Evolutionary conservation across 352 stramenopile species (phyloP).

Genomic region (Phytophthora aleatoria): DNA sequence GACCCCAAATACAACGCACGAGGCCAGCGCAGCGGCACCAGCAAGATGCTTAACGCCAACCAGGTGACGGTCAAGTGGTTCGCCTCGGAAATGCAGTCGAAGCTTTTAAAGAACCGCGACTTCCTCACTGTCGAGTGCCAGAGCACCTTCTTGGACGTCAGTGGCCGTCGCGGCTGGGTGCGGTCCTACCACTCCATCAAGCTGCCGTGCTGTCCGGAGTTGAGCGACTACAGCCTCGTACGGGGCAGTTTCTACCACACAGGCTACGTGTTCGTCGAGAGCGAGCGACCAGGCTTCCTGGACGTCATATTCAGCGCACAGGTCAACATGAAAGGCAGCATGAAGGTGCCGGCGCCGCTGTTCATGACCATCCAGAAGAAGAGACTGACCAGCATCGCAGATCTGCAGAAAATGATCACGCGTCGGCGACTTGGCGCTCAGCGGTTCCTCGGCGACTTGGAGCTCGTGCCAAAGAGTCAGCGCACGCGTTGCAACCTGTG

Average conservation of each 20-base stretch:
- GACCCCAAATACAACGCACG: conserved; percentile 32
- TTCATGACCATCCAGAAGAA: conserved; percentile 65
- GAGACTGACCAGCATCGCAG: conserved; percentile 48
- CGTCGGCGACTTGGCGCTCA: conserved; percentile 54
- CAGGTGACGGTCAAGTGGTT: conserved; percentile 79
- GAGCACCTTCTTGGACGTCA: conserved; percentile 68
- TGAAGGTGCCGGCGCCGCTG: conserved; percentile 48
- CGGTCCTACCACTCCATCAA: conserved; percentile 77
- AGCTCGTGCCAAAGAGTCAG: conserved; percentile 65
- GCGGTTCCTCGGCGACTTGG: conserved; percentile 65
- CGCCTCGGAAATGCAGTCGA: conserved; percentile 53
- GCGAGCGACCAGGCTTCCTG: conserved; percentile 58
- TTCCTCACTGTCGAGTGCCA: conserved; percentile 81
- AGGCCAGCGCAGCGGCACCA: conserved; percentile 15
- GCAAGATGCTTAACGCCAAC: conserved; percentile 50
- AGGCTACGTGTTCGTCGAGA: conserved; percentile 77
- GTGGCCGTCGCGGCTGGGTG: conserved; percentile 66
- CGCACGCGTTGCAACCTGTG: conserved; percentile 68
- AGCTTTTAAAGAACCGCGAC: conserved; percentile 71
- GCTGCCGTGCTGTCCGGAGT: conserved; percentile 61
- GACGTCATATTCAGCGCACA: conserved; percentile 68
- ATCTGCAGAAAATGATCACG: conserved; percentile 56
- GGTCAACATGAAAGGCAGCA: conserved; percentile 68
- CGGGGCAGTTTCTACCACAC: conserved; percentile 74
- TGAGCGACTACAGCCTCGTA: conserved; percentile 55